These are phyloP conservation scores for Oryza meyeriana DNA, from an alignment of 176 grass and related monocot species.

Conservation along the genomic window DNA sequence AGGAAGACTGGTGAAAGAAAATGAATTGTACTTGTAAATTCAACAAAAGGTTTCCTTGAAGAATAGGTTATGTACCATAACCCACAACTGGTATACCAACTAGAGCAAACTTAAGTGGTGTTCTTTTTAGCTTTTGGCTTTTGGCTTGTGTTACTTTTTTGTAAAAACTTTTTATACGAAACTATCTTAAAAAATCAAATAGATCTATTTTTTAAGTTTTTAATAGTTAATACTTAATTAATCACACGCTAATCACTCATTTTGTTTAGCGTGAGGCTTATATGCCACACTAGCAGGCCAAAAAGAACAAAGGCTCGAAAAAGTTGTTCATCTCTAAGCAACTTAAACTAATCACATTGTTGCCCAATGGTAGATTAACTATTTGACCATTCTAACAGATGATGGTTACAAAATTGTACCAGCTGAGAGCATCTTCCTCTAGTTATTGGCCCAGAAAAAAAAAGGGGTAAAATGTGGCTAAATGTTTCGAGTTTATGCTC, in stretches of 20 bases:
- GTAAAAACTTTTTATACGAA: no score
- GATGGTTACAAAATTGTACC: slow-evolving; percentile 33
- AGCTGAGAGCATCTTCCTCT: slow-evolving; percentile 27
- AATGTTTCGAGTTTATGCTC: slow-evolving; percentile 6
- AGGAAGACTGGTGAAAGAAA: neutral
- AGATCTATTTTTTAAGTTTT: no score
- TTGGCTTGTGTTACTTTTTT: no score
- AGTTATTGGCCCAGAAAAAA: slow-evolving; percentile 32
- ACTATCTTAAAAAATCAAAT: no score
- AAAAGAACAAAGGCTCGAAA: neutral
- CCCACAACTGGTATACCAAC: neutral
- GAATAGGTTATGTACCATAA: neutral
- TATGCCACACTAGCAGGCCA: no score
- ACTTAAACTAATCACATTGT: slow-evolving; percentile 15
- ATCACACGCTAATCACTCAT: no score
- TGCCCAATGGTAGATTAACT: neutral
- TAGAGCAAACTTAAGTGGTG: neutral
- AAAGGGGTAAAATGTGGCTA: neutral
- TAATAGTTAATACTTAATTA: no score
- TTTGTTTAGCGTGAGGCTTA: no score
- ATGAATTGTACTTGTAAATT: neutral
- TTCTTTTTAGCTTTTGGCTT: no score
- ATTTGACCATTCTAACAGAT: slow-evolving; percentile 7
- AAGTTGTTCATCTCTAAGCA: neutral
- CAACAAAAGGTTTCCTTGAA: neutral